These are phyloP conservation scores for Ambrosia trifida DNA, from an alignment of 129 eudicot species.

Conservation along the genomic window DNA sequence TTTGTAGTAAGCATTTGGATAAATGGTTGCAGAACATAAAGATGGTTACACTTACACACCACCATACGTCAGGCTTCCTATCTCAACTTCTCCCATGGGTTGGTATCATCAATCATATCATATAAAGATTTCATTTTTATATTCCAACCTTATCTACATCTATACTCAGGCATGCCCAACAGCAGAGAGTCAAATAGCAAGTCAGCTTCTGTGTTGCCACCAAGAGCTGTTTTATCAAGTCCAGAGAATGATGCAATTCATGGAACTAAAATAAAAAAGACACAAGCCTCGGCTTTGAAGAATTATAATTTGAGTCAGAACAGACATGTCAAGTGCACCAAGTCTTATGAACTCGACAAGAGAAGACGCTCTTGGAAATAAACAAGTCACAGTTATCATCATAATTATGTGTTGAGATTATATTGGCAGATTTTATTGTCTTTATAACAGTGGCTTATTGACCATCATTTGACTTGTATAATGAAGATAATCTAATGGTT, in stretches of 20 bases:
- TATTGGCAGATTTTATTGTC: slow-evolving; percentile 20
- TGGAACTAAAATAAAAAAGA: slow-evolving; percentile 17
- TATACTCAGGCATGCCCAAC: slow-evolving; percentile 19
- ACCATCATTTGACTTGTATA: no score
- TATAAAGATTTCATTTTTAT: slow-evolving; percentile 26
- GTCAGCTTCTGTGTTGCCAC: slow-evolving; percentile 60
- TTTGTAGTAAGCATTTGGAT: not conserved
- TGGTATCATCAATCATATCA: not conserved
- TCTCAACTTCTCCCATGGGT: slow-evolving; percentile 33
- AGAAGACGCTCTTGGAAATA: slow-evolving; percentile 36
- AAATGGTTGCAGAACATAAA: slow-evolving; percentile 26
- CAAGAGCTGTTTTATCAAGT: slow-evolving; percentile 92
- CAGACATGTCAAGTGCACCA: slow-evolving; percentile 51
- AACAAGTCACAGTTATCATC: not conserved
- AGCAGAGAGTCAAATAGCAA: slow-evolving; percentile 33
- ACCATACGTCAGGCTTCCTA: slow-evolving; percentile 43
- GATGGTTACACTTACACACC: slow-evolving; percentile 44
- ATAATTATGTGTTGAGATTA: slow-evolving; percentile 9
- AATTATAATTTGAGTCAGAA: slow-evolving; percentile 40
- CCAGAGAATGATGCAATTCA: slow-evolving; percentile 64
- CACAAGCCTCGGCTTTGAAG: slow-evolving; percentile 34
- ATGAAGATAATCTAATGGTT: no score
- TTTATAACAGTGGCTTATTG: no score
- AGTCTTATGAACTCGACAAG: slow-evolving; percentile 26
- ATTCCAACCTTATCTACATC: not conserved